phyloP scores from a whole-genome alignment of 371 early-diverging fungal species.

The Zopfochytrium polystomum region DNA sequence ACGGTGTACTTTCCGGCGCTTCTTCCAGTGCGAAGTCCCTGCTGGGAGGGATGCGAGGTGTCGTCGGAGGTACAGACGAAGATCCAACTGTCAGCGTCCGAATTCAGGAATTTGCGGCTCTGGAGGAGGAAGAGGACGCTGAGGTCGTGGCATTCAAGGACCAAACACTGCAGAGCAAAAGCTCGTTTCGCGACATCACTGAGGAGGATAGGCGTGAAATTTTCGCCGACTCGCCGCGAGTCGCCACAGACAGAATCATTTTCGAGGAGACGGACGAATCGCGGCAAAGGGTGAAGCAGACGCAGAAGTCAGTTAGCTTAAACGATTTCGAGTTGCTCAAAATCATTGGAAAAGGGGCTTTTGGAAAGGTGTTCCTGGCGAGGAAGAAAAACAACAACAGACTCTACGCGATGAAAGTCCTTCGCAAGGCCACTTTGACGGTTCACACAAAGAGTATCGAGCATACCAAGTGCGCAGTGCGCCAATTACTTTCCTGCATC shows the following conservation, averaged over 20 bases:
- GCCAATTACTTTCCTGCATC: too few species aligned
- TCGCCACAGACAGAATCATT: neutral
- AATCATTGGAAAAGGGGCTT: conserved; percentile 59
- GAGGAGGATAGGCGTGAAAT: neutral
- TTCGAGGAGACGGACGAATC: neutral
- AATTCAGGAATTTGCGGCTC: conserved; percentile 20
- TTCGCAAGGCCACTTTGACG: conserved; percentile 79
- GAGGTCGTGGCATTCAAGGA: neutral
- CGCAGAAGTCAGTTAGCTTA: conserved; percentile 28
- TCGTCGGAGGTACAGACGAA: conserved; percentile 4
- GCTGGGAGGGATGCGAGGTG: neutral
- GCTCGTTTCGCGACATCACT: neutral
- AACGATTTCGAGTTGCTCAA: conserved; percentile 44
- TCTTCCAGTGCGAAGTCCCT: too few species aligned
- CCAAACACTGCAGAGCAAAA: neutral
- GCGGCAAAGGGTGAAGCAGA: neutral
- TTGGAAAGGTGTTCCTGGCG: conserved; percentile 73
- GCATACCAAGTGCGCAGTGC: too few species aligned
- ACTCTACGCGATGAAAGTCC: conserved; percentile 90
- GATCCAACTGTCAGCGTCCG: conserved; percentile 23
- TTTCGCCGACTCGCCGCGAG: neutral
- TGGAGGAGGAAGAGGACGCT: neutral
- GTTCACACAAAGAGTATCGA: conserved; percentile 68
- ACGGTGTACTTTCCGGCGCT: too few species aligned
- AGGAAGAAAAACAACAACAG: conserved; percentile 56